Conservation (phyloP, 2,329 filamentous ascomycete genomes). For the Diaporthe eres region DNA sequence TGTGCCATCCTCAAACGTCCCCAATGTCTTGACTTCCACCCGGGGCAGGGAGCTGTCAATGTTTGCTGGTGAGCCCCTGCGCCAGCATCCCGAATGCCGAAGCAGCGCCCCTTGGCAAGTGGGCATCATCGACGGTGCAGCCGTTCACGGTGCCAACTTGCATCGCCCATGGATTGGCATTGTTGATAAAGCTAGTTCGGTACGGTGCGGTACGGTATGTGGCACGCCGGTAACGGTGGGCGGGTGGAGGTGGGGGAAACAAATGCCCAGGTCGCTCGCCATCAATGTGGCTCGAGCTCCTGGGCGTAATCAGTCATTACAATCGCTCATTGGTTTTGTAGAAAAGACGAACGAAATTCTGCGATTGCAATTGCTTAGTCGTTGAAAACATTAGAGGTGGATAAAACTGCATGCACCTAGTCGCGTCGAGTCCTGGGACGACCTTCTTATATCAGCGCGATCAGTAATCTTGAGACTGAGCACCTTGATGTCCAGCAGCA, state of each 20-base stretch:
- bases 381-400: background rate
- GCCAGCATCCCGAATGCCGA: slow-evolving; percentile 40
- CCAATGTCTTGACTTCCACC: slow-evolving; percentile 13
- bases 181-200: slow-evolving; percentile 8
- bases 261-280: slow-evolving; percentile 10
- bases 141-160: slow-evolving; percentile 8
- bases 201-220: slow-evolving; percentile 6
- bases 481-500: slow-evolving; percentile 28
- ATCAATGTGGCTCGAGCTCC: background rate
- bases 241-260: slow-evolving; percentile 17
- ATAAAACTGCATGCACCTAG: rapidly evolving
- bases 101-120: slow-evolving; percentile 19
- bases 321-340: background rate
- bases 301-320: background rate
- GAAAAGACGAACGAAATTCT: background rate
- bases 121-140: slow-evolving; percentile 23
- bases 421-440: background rate
- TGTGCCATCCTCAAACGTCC: slow-evolving; percentile 31
- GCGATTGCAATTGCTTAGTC: background rate
- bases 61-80: background rate
- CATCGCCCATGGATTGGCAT: slow-evolving; percentile 21
- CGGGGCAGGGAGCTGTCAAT: slow-evolving; percentile 6
- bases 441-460: background rate
- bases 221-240: slow-evolving; percentile 16
- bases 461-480: background rate